A percentile compares a stretch with the other conserved stretches of the same genome.
Conservation (phyloP, 306 rosid species). For the Astragalus glycyphyllos region DNA sequence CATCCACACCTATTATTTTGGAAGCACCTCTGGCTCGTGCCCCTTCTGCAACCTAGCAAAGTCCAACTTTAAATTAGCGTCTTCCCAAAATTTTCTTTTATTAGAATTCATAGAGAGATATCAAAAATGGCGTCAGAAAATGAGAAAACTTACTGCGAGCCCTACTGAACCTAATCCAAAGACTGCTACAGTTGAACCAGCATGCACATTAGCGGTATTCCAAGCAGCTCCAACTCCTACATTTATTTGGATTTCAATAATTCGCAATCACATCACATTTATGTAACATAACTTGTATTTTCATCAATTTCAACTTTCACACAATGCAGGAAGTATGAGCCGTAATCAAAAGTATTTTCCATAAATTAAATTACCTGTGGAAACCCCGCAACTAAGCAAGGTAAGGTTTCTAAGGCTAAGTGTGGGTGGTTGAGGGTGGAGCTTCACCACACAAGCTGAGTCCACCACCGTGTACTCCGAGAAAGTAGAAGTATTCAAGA, state of each 20-base stretch:
- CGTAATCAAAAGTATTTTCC: no score
- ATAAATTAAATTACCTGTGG: constrained; percentile 82
- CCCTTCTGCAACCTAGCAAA: constrained; percentile 78
- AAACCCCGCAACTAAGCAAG: constrained; percentile 80
- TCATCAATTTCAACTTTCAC: no score
- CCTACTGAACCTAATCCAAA: constrained; percentile 90
- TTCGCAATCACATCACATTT: no score
- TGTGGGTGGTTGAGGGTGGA: not conserved
- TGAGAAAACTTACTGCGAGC: constrained; percentile 65
- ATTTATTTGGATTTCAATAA: no score
- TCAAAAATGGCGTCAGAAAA: not conserved
- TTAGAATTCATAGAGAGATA: not conserved
- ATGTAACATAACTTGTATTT: no score
- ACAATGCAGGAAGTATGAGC: no score
- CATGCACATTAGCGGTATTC: constrained; percentile 73
- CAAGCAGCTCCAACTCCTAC: constrained; percentile 92
- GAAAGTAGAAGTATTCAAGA: constrained; percentile 90
- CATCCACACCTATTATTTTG: constrained; percentile 80
- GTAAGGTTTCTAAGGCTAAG: constrained; percentile 60
- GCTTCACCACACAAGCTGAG: constrained; percentile 69
- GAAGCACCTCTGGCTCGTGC: constrained; percentile 82
- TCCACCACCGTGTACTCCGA: constrained; percentile 75
- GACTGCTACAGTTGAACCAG: constrained; percentile 65
- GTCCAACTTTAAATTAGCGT: constrained; percentile 1
- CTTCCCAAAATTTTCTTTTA: no score